Conservation (phyloP, 805 yeast species). For the Millerozyma miso region DNA sequence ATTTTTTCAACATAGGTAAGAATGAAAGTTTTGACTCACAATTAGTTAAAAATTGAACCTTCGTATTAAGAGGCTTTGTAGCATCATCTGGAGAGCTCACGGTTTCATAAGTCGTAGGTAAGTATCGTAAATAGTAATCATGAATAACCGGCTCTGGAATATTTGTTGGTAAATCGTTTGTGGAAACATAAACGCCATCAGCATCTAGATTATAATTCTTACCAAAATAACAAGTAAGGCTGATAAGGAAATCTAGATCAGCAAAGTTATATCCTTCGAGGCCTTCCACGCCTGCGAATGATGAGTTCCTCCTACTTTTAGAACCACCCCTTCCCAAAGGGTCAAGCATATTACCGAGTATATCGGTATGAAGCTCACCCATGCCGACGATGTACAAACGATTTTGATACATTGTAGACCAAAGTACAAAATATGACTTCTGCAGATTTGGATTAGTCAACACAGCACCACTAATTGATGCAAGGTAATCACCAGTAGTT, state of each 20-base stretch:
- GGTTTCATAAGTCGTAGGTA: conserved; percentile 16
- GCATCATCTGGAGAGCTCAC: conserved; percentile 8
- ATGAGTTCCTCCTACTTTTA: conserved; percentile 26
- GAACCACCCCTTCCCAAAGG: conserved; percentile 12
- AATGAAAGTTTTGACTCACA: conserved; percentile 13
- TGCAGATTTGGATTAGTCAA: conserved; percentile 36
- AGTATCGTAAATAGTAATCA: conserved; percentile 32
- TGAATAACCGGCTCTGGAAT: conserved; percentile 33
- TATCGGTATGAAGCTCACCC: conserved; percentile 32
- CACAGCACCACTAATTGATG: conserved; percentile 30
- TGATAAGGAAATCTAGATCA: conserved; percentile 32
- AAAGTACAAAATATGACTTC: conserved; percentile 30
- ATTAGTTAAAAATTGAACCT: conserved; percentile 21
- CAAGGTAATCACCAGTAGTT: not conserved
- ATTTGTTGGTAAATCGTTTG: conserved; percentile 29
- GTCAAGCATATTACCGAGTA: conserved; percentile 14
- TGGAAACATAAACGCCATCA: conserved; percentile 18
- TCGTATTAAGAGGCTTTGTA: conserved; percentile 6
- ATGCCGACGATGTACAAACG: conserved; percentile 24
- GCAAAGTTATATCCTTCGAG: conserved; percentile 40
- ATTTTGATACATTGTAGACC: conserved; percentile 21
- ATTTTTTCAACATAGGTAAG: conserved; percentile 34
- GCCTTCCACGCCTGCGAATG: conserved; percentile 31
- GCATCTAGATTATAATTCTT: conserved; percentile 12
- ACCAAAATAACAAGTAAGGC: conserved; percentile 26